phyloP scores from a whole-genome alignment of 768 basidiomycete species.

The Psilocybe subaeruginosa region DNA sequence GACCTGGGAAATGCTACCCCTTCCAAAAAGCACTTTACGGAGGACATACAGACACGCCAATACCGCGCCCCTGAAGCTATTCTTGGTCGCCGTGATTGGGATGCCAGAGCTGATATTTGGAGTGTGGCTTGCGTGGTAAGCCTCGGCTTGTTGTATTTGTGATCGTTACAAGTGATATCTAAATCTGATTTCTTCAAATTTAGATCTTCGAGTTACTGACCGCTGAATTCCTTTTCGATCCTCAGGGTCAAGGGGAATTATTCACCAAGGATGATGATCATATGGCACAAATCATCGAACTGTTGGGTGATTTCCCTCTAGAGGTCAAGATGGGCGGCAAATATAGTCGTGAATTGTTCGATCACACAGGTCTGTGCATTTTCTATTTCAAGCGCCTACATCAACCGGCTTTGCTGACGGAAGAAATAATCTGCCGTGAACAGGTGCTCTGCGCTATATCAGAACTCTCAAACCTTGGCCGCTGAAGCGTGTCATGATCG shows the following conservation, averaged over 20 bases:
- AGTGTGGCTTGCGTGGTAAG: slow-evolving; percentile 85
- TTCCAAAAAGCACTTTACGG: slow-evolving; percentile 87
- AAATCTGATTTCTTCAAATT: slow-evolving; percentile 4
- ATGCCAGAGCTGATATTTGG: slow-evolving; percentile 86
- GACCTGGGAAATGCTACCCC: slow-evolving; percentile 95
- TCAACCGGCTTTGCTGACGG: slow-evolving; percentile 1
- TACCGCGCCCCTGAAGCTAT: slow-evolving; percentile 96
- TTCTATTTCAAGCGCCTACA: slow-evolving; percentile 9
- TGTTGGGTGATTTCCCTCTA: slow-evolving; percentile 77
- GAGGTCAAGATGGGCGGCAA: slow-evolving; percentile 83
- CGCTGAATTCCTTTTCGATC: slow-evolving; percentile 92
- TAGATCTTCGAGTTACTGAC: slow-evolving; percentile 89
- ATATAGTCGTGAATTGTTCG: slow-evolving; percentile 86
- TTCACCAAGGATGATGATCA: slow-evolving; percentile 96
- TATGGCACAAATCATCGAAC: slow-evolving; percentile 92
- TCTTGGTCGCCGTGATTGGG: slow-evolving; percentile 86
- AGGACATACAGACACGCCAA: slow-evolving; percentile 96
- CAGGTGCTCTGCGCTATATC: slow-evolving; percentile 75
- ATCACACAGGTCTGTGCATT: slow-evolving; percentile 55
- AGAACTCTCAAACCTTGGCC: slow-evolving; percentile 80
- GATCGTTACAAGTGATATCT: neutral
- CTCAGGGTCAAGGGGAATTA: slow-evolving; percentile 76
- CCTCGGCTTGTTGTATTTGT: slow-evolving; percentile 11
- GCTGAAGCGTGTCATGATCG: slow-evolving; percentile 79
- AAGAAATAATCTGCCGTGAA: neutral